Evolutionary conservation across 305 asterid genomes (phyloP), one percentile per base, ranked within the genome.

Genomic region (Ilex paraguariensis): DNA sequence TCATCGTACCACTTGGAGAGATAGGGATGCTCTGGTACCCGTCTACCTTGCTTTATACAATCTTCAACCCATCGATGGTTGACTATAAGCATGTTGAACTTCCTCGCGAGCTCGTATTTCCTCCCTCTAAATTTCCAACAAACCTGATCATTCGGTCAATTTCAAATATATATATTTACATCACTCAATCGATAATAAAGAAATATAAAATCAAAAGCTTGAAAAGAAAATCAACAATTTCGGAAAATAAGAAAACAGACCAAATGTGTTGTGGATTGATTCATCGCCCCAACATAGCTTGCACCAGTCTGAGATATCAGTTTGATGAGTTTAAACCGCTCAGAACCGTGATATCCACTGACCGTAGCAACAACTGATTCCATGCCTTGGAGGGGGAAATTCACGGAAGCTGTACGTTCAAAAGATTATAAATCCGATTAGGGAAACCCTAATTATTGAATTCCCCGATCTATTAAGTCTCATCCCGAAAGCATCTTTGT

Each of bases 51-150:
- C 68, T 66, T 75, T 21, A 72, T 60, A 62, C 91, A 84, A 59
- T 84, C 88, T 73, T 84, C 91, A 57, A 84, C 65, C 91, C 91
- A 84, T 31, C 83, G 61, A 68, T 94, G 96, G 70, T 90, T 94
- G 69, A 88, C 87, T 42, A 84, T 69, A 15, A 50, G 51, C 9
- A 71, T 83, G 32, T 75, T 73, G 3, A 82, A 68, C 72, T 75
- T 79, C 73, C 65, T 83, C 0, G 94, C 96, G 21, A 90, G 66
- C 66, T 84, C 86, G 46, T 84, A 90, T 66, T 93, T 93, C 66
- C 67, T 84, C 57, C 99, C 99, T 65, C 86, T 89, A 70, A 79
- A 83, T 76, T 76, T 84, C 95, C 93, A 75, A 66, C 99, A 94
- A 61, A 90, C 91, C 99, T 94, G 67, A 40, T 12, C 14, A 49